These are phyloP conservation scores for Colletotrichum eleusines DNA, from an alignment of 2,329 filamentous ascomycete species.

Conservation along the genomic window DNA sequence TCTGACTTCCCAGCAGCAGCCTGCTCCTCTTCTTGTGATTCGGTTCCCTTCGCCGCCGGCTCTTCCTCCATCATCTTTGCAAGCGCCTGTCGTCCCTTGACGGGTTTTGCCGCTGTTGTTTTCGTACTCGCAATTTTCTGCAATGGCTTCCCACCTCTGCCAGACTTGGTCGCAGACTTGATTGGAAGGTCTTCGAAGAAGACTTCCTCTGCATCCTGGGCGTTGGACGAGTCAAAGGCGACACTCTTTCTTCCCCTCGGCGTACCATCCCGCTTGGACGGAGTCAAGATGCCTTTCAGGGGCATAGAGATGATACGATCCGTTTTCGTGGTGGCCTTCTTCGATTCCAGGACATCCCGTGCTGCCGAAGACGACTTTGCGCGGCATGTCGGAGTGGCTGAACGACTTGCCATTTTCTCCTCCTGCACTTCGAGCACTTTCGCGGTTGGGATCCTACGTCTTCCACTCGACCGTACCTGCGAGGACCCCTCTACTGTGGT, in stretches of 20 bases:
- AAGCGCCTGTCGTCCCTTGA: conserved; percentile 31
- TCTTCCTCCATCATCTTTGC: conserved; percentile 26
- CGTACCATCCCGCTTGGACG: conserved; percentile 57
- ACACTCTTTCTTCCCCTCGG: conserved; percentile 65
- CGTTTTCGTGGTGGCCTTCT: neutral
- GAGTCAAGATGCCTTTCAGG: conserved; percentile 69
- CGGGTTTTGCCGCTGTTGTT: conserved; percentile 32
- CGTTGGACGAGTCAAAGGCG: conserved; percentile 58
- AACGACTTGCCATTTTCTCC: conserved; percentile 31
- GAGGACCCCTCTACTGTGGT: conserved; percentile 28
- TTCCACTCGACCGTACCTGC: conserved; percentile 37
- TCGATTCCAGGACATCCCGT: conserved; percentile 41
- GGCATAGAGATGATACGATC: conserved; percentile 35
- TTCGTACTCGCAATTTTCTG: conserved; percentile 40
- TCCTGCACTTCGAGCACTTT: conserved; percentile 36
- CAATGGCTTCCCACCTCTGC: conserved; percentile 44
- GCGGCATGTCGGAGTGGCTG: conserved; percentile 20
- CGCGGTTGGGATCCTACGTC: conserved; percentile 37
- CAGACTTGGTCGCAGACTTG: conserved; percentile 54
- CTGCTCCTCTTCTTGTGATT: conserved; percentile 34
- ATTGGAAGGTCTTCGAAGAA: conserved; percentile 66
- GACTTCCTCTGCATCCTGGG: conserved; percentile 53
- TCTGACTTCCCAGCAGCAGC: conserved; percentile 39
- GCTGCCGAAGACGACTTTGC: conserved; percentile 6
- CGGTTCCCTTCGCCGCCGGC: conserved; percentile 13